Percentiles rank a stretch among this genome's conserved stretches.
phyloP scores from a whole-genome alignment of 257 asterid species.

The Penstemon eatonii region DNA sequence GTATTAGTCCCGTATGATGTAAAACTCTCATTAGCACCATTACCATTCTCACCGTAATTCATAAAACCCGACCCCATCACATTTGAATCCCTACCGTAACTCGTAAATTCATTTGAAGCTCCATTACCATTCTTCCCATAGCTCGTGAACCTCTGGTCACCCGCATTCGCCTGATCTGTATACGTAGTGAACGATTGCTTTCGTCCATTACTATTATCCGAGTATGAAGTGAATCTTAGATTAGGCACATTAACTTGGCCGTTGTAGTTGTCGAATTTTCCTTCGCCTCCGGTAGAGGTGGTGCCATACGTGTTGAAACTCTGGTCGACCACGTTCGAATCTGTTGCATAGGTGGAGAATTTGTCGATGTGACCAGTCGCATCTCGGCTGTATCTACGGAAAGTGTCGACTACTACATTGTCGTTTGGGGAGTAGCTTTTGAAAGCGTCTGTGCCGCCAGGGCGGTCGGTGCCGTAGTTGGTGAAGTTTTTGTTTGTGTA shows the following conservation, averaged over 20 bases:
- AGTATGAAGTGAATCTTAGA: conserved; percentile 54
- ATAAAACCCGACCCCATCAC: conserved; percentile 53
- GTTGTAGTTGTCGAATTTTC: conserved; percentile 47
- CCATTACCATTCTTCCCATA: conserved; percentile 71
- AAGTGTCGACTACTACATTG: conserved; percentile 44
- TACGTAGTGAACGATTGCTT: conserved; percentile 44
- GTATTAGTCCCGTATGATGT: conserved; percentile 49
- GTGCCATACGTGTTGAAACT: conserved; percentile 61
- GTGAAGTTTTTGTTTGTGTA: conserved; percentile 59
- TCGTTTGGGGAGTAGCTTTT: conserved; percentile 50
- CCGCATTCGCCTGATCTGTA: conserved; percentile 43
- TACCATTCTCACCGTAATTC: conserved; percentile 56
- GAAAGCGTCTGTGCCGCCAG: conserved; percentile 63
- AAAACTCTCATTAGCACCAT: conserved; percentile 51
- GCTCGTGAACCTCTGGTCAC: conserved; percentile 51
- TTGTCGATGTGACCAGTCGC: conserved; percentile 55
- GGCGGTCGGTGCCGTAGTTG: conserved; percentile 57
- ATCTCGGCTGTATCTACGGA: conserved; percentile 83
- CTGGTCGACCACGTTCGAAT: conserved; percentile 57
- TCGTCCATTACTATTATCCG: conserved; percentile 48
- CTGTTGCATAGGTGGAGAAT: conserved; percentile 59
- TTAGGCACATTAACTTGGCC: conserved; percentile 38
- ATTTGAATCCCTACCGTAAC: conserved; percentile 51
- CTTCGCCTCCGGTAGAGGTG: conserved; percentile 53
- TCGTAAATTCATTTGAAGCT: conserved; percentile 44